These are phyloP conservation scores for Mycena crocata DNA, from an alignment of 768 basidiomycete genomes.

Conservation along the genomic window DNA sequence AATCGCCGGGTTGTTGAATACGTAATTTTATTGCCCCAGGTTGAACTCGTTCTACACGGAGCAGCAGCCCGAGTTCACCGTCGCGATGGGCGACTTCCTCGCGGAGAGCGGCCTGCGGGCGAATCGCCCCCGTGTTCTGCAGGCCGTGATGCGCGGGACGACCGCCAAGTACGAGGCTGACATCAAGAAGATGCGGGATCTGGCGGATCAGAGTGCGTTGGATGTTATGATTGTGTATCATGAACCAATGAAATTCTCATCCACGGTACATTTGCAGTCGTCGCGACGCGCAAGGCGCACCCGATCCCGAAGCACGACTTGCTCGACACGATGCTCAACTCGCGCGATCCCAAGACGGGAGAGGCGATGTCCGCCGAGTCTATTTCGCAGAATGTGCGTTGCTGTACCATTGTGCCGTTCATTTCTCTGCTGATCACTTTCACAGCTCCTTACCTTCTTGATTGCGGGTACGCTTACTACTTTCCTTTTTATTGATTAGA, in stretches of 20 bases:
- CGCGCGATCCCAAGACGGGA: constrained; percentile 59
- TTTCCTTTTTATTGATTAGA: background rate
- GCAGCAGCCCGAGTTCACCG: constrained; percentile 50
- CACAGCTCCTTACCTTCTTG: constrained; percentile 60
- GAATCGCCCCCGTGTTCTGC: constrained; percentile 48
- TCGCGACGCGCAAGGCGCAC: constrained; percentile 51
- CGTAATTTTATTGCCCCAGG: constrained; percentile 41
- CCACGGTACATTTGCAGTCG: constrained; percentile 41
- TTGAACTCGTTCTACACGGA: constrained; percentile 61
- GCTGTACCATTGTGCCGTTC: background rate
- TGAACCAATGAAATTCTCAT: too few relatives aligned
- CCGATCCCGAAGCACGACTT: constrained; percentile 56
- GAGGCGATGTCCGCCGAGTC: constrained; percentile 52
- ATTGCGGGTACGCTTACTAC: constrained; percentile 51
- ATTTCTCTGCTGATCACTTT: background rate
- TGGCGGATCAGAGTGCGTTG: constrained; percentile 54
- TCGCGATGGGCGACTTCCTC: constrained; percentile 56
- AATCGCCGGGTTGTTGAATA: constrained; percentile 4
- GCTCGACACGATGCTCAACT: constrained; percentile 58
- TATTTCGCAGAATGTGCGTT: constrained; percentile 54
- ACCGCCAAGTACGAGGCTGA: constrained; percentile 55
- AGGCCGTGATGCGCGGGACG: constrained; percentile 47
- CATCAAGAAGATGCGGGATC: constrained; percentile 53
- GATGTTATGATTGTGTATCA: too few relatives aligned
- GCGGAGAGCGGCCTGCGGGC: constrained; percentile 49